Percentiles rank a stretch among this genome's conserved stretches.
Conservation (phyloP, 352 stramenopile genomes). For the Phytopythium chamaehyphon region DNA sequence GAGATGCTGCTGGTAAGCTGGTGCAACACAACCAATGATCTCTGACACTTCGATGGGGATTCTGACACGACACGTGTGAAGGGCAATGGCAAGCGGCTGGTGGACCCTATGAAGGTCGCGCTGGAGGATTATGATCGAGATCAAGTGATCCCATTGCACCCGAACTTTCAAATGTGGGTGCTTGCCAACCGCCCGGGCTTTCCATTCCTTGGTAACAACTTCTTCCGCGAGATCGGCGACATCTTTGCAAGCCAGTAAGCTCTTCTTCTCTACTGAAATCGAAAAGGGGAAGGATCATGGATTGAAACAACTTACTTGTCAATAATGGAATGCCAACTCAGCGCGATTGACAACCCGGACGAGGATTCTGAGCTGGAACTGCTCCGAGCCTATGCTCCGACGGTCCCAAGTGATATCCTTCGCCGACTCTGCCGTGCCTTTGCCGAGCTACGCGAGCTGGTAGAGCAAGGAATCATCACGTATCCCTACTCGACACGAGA, state of each 20-base stretch:
- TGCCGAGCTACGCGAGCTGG: slow-evolving; percentile 84
- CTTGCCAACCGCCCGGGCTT: slow-evolving; percentile 95
- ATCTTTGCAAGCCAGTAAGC: slow-evolving; percentile 90
- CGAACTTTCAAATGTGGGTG: slow-evolving; percentile 92
- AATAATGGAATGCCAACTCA: slow-evolving; percentile 9
- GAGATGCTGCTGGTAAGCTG: slow-evolving; percentile 89
- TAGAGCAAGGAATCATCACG: slow-evolving; percentile 86
- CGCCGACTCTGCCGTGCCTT: slow-evolving; percentile 84
- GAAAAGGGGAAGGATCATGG: neutral
- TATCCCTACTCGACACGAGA: slow-evolving; percentile 96
- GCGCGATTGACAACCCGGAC: slow-evolving; percentile 89
- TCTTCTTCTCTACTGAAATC: neutral
- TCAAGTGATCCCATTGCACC: slow-evolving; percentile 90
- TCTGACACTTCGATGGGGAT: neutral
- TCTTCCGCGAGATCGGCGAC: slow-evolving; percentile 93
- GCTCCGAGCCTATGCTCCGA: slow-evolving; percentile 88
- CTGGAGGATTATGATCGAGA: slow-evolving; percentile 57
- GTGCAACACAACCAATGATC: neutral
- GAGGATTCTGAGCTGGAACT: slow-evolving; percentile 88
- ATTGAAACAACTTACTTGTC: neutral
- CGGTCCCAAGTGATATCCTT: slow-evolving; percentile 73
- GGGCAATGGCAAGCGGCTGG: slow-evolving; percentile 85
- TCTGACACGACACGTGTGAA: no score
- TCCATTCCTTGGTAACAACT: slow-evolving; percentile 97
- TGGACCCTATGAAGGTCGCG: slow-evolving; percentile 64